Percentiles rank a stretch among this genome's conserved stretches.
phyloP scores from a whole-genome alignment of 495 filamentous ascomycete genomes.

The Aeminium ludgeri region DNA sequence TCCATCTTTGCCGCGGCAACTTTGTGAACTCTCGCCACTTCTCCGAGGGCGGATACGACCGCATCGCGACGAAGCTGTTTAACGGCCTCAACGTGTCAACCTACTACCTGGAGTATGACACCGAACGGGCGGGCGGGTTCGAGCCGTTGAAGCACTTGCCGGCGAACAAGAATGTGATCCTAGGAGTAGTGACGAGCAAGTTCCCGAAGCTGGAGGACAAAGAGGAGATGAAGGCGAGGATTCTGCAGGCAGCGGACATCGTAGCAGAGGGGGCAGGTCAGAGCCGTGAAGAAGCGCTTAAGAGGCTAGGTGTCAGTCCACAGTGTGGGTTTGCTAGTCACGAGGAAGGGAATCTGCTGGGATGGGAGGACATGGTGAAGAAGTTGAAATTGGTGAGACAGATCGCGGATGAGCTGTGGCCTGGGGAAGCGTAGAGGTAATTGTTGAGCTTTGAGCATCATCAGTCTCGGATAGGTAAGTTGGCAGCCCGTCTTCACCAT shows the following conservation, averaged over 20 bases:
- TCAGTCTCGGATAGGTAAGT: no score
- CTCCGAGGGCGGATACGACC: constrained; percentile 50
- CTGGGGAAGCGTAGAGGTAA: constrained; percentile 19
- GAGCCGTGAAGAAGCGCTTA: constrained; percentile 32
- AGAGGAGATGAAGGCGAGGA: constrained; percentile 38
- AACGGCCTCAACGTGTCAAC: constrained; percentile 46
- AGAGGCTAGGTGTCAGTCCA: constrained; percentile 46
- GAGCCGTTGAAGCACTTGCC: constrained; percentile 46
- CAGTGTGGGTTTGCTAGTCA: constrained; percentile 56
- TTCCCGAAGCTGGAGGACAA: constrained; percentile 45
- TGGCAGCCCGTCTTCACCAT: no score
- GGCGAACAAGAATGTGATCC: constrained; percentile 46
- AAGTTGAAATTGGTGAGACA: constrained; percentile 33
- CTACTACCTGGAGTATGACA: constrained; percentile 56
- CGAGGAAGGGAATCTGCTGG: constrained; percentile 43
- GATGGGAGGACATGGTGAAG: constrained; percentile 41
- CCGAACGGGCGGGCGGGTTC: constrained; percentile 47
- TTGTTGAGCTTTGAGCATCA: no score
- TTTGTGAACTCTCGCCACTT: constrained; percentile 39
- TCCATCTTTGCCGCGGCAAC: constrained; percentile 49
- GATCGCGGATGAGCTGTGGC: constrained; percentile 36
- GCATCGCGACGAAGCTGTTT: constrained; percentile 48
- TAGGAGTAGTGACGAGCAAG: constrained; percentile 51
- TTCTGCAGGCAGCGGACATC: constrained; percentile 43
- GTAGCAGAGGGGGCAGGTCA: constrained; percentile 34